Evolutionary conservation across 441 rosid genomes (phyloP).

Genomic region (Kokia cookei): DNA sequence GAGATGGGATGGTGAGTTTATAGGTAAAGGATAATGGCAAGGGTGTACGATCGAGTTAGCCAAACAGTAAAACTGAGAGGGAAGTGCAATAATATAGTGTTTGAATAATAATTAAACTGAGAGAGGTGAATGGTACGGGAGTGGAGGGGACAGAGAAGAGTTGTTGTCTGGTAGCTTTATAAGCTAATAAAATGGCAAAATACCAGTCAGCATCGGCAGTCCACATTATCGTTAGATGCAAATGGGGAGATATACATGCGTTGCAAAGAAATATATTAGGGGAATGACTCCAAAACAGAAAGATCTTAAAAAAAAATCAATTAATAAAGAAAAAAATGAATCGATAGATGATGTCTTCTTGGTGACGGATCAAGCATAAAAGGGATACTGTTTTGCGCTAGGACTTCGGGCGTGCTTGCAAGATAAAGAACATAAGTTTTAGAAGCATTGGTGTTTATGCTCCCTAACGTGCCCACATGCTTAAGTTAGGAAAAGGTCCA

Average conservation of each 20-base stretch:
- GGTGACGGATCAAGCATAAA: too few species aligned
- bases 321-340: too few species aligned
- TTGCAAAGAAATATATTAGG: slow-evolving; percentile 28
- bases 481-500: too few species aligned
- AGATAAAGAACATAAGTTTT: too few species aligned
- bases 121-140: not conserved
- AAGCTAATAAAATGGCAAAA: slow-evolving; percentile 52
- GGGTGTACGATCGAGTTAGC: slow-evolving; percentile 1
- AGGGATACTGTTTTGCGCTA: too few species aligned
- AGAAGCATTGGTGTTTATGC: too few species aligned
- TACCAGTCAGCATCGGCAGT: slow-evolving; percentile 66
- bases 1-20: slow-evolving; percentile 7
- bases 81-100: slow-evolving; percentile 27
- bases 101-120: slow-evolving; percentile 21
- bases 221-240: slow-evolving; percentile 46
- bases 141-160: not conserved
- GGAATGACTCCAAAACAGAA: not conserved
- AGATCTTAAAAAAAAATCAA: not conserved
- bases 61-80: slow-evolving; percentile 13
- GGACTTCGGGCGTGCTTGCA: too few species aligned
- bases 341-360: too few species aligned
- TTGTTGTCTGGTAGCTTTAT: slow-evolving; percentile 38
- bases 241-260: slow-evolving; percentile 23
- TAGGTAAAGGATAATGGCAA: slow-evolving; percentile 12
- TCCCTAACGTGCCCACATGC: too few species aligned